These are phyloP conservation scores for Chaetomium strumarium DNA, from an alignment of 2,329 filamentous ascomycete species.

Conservation along the genomic window DNA sequence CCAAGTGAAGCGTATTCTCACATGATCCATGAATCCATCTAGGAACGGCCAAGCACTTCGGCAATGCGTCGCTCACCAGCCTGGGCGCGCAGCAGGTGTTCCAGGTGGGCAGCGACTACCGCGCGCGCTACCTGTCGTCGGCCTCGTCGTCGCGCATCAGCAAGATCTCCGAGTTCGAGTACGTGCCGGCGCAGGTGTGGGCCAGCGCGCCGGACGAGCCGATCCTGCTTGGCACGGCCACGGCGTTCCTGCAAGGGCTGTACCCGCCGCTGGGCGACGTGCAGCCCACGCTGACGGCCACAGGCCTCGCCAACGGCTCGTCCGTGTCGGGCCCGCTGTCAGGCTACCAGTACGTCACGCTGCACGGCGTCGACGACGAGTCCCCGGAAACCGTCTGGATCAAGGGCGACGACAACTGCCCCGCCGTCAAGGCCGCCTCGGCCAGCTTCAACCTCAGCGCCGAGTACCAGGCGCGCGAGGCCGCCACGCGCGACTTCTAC, in stretches of 20 bases:
- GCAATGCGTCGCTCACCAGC: constrained; percentile 67
- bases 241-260: constrained; percentile 75
- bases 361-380: constrained; percentile 39
- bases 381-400: constrained; percentile 20
- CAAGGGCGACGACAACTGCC: constrained; percentile 35
- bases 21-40: not conserved
- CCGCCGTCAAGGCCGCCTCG: constrained; percentile 48
- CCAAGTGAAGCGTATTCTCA: not conserved
- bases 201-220: constrained; percentile 67
- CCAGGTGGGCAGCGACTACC: constrained; percentile 68
- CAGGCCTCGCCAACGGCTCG: constrained; percentile 66
- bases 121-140: constrained; percentile 64
- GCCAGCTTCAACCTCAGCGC: constrained; percentile 47
- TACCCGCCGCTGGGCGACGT: constrained; percentile 67
- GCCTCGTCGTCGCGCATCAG: constrained; percentile 55
- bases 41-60: constrained; percentile 59
- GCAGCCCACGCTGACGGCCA: constrained; percentile 32
- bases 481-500: constrained; percentile 56
- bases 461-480: constrained; percentile 40
- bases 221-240: constrained; percentile 74
- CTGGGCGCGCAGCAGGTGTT: constrained; percentile 74
- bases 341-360: constrained; percentile 79
- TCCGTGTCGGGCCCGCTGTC: constrained; percentile 61
- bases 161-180: constrained; percentile 60
- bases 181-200: constrained; percentile 63